Percentiles rank a stretch among this genome's conserved stretches.
Conservation (phyloP, 106 monocot species). For the Allium cepa region DNA sequence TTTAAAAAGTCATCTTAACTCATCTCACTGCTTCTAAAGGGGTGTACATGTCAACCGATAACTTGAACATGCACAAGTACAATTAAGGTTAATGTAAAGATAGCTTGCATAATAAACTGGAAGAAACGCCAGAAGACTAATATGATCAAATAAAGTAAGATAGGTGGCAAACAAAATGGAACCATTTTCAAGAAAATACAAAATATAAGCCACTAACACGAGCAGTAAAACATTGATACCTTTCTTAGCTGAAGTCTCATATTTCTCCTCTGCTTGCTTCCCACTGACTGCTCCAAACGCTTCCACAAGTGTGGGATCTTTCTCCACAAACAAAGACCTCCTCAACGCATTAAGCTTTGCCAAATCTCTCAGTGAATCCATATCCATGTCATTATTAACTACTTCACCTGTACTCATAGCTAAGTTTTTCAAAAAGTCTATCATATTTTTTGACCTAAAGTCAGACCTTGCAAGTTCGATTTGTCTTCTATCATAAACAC, state of each 20-base stretch:
- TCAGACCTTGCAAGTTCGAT: constrained; percentile 39
- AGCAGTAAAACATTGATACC: constrained; percentile 36
- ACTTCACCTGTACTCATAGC: constrained; percentile 6
- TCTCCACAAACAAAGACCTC: constrained; percentile 44
- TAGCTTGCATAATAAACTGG: no score
- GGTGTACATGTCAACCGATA: no score
- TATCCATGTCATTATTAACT: background rate
- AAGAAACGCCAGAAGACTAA: no score
- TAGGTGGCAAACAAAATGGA: no score
- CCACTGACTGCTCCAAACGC: constrained; percentile 57
- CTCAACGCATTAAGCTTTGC: constrained; percentile 36
- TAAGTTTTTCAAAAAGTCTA: constrained; percentile 29
- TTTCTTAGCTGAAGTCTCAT: constrained; percentile 30
- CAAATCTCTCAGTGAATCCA: constrained; percentile 17
- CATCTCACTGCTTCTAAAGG: no score
- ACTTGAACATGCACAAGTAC: no score
- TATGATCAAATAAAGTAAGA: background rate
- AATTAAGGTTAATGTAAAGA: no score
- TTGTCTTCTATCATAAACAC: constrained; percentile 49
- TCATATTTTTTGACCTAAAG: constrained; percentile 29
- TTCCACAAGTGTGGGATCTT: constrained; percentile 54
- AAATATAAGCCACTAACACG: constrained; percentile 15
- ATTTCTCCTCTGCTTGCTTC: constrained; percentile 18
- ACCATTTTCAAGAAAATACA: constrained; percentile 10
- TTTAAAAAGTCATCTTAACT: no score